Base-by-base conservation (phyloP, 1,284 basidiomycete species). In the Fistulinella cinereoalba region DNA sequence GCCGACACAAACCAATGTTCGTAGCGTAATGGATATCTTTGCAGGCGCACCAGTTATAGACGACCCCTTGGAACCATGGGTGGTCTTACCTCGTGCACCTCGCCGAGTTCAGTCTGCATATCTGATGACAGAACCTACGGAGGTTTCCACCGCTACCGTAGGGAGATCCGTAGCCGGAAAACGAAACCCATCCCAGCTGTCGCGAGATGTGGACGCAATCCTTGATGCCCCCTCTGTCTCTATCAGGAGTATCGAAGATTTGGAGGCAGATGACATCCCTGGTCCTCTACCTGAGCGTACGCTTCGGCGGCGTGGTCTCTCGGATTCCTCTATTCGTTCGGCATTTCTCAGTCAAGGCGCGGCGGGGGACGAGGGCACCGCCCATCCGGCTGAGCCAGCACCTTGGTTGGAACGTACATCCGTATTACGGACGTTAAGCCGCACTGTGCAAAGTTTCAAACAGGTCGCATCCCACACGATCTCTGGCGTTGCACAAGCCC, bases 281-380 rank as follows among this genome's bases (percentile, higher is more conserved):
- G 65, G 69, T 4, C 74, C 76, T 41, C 62, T 83, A 12, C 67
- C 85, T n/a, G 76, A 87, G 47, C 80, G 85, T 22, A 83, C 81
- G 5, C 71, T 95, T 6, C 80, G 83, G 18, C 78, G 86, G 15
- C 77, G 93, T 43, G 91, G 92, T 1, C 68, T 96, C 32, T 92
- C 88, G 1, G 94, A 97, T 64, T 93, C 92, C 6, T 93, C 90
- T 2, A 92, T 97, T 50, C 87, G 84, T 51, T 88, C 90, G 1
- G 88, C 88, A 0, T 94, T 88, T 66, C 69, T 83, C 43, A 73
- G 65, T 41, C 83, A 85, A 39, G 73, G 65, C 10, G 47, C 33
- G 15, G 11, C 4, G 1, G n/a, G 23, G 16, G 42, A 42, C 18
- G 72, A 68, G 19, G 43, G 22, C 3, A 8, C 7, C 36, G 3